phyloP scores from a whole-genome alignment of 768 basidiomycete species.

The Mycena rosella region DNA sequence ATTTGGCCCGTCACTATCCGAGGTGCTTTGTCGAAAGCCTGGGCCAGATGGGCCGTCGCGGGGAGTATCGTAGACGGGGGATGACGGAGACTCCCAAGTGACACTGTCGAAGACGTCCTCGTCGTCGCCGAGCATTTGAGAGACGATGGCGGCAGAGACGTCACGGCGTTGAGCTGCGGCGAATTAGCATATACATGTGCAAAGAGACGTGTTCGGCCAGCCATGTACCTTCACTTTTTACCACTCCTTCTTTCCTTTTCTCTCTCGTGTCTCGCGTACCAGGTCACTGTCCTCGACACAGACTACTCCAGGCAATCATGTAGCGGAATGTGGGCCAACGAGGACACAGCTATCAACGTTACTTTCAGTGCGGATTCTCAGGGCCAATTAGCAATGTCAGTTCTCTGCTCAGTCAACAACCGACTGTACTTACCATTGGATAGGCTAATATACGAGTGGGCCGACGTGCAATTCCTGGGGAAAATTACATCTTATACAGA shows the following conservation, averaged over 20 bases:
- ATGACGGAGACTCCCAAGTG: constrained; percentile 86
- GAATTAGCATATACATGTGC: neutral
- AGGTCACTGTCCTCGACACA: constrained; percentile 34
- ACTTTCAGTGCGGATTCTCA: constrained; percentile 82
- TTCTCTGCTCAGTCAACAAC: neutral
- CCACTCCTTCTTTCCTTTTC: constrained; percentile 27
- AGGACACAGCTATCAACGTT: constrained; percentile 87
- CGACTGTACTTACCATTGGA: neutral
- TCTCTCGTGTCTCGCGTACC: constrained; percentile 20
- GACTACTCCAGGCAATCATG: constrained; percentile 93
- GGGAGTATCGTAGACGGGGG: constrained; percentile 63
- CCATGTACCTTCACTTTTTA: constrained; percentile 15
- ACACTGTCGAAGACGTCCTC: constrained; percentile 94
- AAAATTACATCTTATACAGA: constrained; percentile 67
- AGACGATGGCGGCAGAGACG: neutral
- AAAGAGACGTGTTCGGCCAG: constrained; percentile 9
- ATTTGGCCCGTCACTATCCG: constrained; percentile 78
- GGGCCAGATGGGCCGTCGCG: constrained; percentile 65
- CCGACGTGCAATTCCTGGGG: constrained; percentile 87
- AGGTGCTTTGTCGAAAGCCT: constrained; percentile 86
- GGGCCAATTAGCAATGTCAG: constrained; percentile 85
- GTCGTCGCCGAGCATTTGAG: constrained; percentile 82
- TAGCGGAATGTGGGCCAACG: constrained; percentile 93
- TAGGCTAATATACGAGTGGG: constrained; percentile 94
- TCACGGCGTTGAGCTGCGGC: neutral